Evolutionary conservation across 257 asterid species (phyloP).

Genomic region (Primulina tabacum): DNA sequence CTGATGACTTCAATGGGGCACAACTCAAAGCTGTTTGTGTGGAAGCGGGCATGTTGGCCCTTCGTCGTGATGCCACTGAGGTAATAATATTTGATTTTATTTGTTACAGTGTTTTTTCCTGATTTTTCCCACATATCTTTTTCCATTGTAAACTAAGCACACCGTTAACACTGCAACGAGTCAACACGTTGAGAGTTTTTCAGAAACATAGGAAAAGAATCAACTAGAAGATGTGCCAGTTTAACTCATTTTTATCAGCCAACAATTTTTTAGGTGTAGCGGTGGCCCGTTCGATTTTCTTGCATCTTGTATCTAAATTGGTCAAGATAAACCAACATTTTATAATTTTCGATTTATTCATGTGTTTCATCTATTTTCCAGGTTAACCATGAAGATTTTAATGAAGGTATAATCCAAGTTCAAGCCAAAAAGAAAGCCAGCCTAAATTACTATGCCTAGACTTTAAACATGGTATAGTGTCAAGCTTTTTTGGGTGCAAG

Average conservation of each 20-base stretch:
- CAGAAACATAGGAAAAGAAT: too few relatives aligned
- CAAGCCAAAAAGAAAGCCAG: conserved; percentile 93
- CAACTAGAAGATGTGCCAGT: too few relatives aligned
- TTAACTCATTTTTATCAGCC: too few relatives aligned
- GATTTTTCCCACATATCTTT: too few relatives aligned
- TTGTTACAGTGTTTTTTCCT: too few relatives aligned
- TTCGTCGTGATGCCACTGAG: conserved; percentile 97
- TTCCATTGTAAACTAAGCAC: too few relatives aligned
- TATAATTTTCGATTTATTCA: neutral
- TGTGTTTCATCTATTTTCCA: conserved; percentile 16
- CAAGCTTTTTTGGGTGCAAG: neutral
- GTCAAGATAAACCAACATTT: too few relatives aligned
- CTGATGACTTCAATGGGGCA: conserved; percentile 96
- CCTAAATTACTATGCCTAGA: conserved; percentile 76
- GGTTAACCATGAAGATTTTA: conserved; percentile 96
- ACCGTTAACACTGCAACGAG: too few relatives aligned
- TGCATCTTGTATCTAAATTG: too few relatives aligned
- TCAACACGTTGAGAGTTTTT: too few relatives aligned
- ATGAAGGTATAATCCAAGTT: conserved; percentile 94
- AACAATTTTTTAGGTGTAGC: too few relatives aligned
- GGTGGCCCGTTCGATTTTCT: too few relatives aligned
- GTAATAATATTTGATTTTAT: conserved; percentile 26
- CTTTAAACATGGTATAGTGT: neutral
- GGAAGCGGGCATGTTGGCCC: conserved; percentile 98
- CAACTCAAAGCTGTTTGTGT: conserved; percentile 96